phyloP scores from a whole-genome alignment of 2,329 filamentous ascomycete species.

The Aureobasidium leucospermi region DNA sequence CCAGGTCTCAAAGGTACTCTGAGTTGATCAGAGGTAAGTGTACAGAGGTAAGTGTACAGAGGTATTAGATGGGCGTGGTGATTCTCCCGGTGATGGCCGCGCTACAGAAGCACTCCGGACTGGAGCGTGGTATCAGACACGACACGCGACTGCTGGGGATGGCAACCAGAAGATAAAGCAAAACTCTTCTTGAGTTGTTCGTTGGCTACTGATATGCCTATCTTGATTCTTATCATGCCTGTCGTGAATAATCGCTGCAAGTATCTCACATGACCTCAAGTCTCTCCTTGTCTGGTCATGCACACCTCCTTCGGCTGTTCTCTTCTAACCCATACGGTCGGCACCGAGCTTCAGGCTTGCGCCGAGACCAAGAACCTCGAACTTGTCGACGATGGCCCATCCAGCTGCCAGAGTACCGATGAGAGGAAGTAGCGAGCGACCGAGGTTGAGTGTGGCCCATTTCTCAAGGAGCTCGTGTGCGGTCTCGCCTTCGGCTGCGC shows the following conservation, averaged over 20 bases:
- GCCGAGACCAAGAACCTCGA: constrained; percentile 22
- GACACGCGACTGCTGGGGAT: background rate
- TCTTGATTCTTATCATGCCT: background rate
- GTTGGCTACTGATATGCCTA: background rate
- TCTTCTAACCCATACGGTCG: constrained; percentile 17
- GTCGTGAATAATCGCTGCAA: background rate
- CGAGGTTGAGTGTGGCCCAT: constrained; percentile 48
- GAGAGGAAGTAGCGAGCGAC: constrained; percentile 27
- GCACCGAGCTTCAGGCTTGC: constrained; percentile 21
- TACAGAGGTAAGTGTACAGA: too few relatives aligned
- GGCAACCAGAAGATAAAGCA: background rate
- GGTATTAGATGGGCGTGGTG: too few relatives aligned
- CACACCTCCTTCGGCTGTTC: background rate
- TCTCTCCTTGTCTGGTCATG: background rate
- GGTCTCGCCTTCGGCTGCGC: constrained; percentile 36
- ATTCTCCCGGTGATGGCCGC: too few relatives aligned
- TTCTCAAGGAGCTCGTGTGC: constrained; percentile 47
- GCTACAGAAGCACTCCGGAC: too few relatives aligned
- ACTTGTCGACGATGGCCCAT: constrained; percentile 25
- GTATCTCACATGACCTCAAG: background rate
- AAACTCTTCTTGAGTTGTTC: background rate
- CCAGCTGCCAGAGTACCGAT: constrained; percentile 20
- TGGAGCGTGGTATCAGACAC: background rate
- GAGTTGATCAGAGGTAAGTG: too few relatives aligned
- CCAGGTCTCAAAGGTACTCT: too few relatives aligned